Percentiles rank a stretch among this genome's conserved stretches.
These are phyloP conservation scores for Salix udensis DNA, from an alignment of 345 rosid genomes.

Conservation along the genomic window DNA sequence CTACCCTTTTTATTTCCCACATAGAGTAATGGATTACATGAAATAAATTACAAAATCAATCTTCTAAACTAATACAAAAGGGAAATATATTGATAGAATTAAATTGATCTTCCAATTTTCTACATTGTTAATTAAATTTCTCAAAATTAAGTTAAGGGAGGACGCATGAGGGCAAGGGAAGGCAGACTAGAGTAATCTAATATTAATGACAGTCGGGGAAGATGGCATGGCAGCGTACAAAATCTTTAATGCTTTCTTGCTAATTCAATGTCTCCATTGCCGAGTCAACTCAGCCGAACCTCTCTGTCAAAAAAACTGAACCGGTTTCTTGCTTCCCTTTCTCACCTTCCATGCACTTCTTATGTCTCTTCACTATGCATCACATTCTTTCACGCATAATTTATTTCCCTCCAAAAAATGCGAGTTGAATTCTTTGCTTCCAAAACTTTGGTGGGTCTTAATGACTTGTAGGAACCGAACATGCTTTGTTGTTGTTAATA, in stretches of 20 bases:
- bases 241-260: slow-evolving; percentile 12
- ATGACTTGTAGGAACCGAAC: not conserved
- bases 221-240: slow-evolving; percentile 35
- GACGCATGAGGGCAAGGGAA: not conserved
- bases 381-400: not conserved
- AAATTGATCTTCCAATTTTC: no score
- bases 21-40: no score
- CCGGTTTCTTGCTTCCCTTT: slow-evolving; percentile 2
- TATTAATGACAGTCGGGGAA: slow-evolving; percentile 36
- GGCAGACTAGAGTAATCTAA: not conserved
- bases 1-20: no score
- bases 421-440: not conserved
- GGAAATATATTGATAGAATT: no score
- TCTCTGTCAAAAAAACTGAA: not conserved
- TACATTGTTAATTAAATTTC: no score
- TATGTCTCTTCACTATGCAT: not conserved
- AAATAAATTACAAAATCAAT: no score
- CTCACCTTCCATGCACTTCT: slow-evolving; percentile 10
- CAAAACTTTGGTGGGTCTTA: not conserved
- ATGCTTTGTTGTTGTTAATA: slow-evolving; percentile 27
- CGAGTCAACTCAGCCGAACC: slow-evolving; percentile 15
- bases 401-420: slow-evolving; percentile 16
- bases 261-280: not conserved
- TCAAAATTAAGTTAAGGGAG: no score
- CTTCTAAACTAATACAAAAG: no score